phyloP scores from a whole-genome alignment of 179 eudicot species.

The Beta lomatogona region DNA sequence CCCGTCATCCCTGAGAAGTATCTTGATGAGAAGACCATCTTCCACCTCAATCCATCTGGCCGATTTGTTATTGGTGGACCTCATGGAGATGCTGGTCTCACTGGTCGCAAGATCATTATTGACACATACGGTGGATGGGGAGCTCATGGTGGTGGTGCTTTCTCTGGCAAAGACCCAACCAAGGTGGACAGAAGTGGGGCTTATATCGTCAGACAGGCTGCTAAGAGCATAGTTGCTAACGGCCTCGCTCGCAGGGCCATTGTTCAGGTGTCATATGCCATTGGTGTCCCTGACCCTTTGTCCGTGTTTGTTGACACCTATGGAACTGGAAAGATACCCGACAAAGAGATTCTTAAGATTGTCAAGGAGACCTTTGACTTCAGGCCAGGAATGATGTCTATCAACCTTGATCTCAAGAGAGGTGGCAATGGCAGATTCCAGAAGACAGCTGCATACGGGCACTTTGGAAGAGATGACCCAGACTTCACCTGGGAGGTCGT shows the following conservation, averaged over 20 bases:
- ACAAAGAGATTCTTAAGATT: constrained; percentile 30
- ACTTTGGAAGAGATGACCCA: constrained; percentile 38
- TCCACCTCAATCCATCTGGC: constrained; percentile 47
- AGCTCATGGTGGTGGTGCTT: constrained; percentile 47
- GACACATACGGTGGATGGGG: constrained; percentile 50
- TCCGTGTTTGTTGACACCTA: constrained; percentile 36
- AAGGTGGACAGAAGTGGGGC: constrained; percentile 47
- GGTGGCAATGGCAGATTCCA: constrained; percentile 36
- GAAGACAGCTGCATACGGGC: constrained; percentile 36
- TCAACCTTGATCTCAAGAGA: constrained; percentile 33
- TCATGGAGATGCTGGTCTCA: constrained; percentile 46
- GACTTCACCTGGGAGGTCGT: constrained; percentile 39
- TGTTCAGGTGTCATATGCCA: constrained; percentile 36
- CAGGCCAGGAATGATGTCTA: constrained; percentile 35
- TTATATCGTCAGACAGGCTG: constrained; percentile 36
- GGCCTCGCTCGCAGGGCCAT: constrained; percentile 34
- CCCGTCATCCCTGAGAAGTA: constrained; percentile 44
- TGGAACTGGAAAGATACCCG: constrained; percentile 32
- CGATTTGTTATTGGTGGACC: constrained; percentile 47
- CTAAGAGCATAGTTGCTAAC: constrained; percentile 34
- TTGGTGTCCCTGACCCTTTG: constrained; percentile 36
- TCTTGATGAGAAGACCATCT: constrained; percentile 45
- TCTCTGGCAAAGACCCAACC: constrained; percentile 46
- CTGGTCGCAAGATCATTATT: constrained; percentile 46
- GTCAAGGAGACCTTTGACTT: constrained; percentile 37